Evolutionary conservation across 306 rosid species (phyloP).

Genomic region (Hylodesmum podocarpum): DNA sequence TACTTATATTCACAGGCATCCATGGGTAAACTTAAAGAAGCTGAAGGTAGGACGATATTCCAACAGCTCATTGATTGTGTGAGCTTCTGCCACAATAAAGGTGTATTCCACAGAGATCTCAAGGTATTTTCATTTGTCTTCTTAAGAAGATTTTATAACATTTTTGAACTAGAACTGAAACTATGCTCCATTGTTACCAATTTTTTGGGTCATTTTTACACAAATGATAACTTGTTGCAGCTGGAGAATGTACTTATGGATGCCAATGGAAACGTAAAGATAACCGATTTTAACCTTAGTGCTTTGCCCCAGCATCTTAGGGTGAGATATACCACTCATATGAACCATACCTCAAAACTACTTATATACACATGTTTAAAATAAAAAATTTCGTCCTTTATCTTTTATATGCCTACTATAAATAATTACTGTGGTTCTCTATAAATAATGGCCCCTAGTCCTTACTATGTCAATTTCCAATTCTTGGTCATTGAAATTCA

Average conservation of each 20-base stretch:
- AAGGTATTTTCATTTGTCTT: constrained; percentile 51
- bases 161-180: neutral
- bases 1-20: constrained; percentile 46
- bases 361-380: neutral
- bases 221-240: constrained; percentile 45
- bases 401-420: neutral
- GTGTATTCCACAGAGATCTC: constrained; percentile 91
- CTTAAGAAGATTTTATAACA: neutral
- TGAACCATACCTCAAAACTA: neutral
- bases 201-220: neutral
- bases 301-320: constrained; percentile 79
- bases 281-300: constrained; percentile 88
- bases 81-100: constrained; percentile 78
- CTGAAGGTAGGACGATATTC: constrained; percentile 71
- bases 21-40: constrained; percentile 65
- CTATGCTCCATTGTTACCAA: neutral
- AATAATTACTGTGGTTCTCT: neutral
- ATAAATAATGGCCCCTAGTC: neutral
- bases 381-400: neutral
- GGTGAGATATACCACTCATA: constrained; percentile 43
- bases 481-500: neutral
- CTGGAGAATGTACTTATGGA: constrained; percentile 83
- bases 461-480: neutral
- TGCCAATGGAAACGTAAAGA: constrained; percentile 68
- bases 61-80: constrained; percentile 87